Conservation (phyloP, 2,329 filamentous ascomycete genomes). For the Fusarium sp. region DNA sequence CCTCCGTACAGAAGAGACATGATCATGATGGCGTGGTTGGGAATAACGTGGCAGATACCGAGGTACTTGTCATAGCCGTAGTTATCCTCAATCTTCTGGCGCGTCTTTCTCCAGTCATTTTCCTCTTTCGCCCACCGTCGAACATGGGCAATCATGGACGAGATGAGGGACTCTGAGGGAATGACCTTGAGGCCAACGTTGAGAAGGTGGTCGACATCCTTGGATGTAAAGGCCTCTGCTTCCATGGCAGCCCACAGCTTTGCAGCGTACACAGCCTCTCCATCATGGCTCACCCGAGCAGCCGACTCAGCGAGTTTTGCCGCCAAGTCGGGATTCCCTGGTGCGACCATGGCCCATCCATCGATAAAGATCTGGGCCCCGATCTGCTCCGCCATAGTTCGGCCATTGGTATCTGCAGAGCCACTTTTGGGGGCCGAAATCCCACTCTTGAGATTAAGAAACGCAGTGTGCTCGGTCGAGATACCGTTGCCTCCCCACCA, state of each 20-base stretch:
- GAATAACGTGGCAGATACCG: constrained; percentile 1
- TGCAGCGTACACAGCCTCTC: constrained; percentile 50
- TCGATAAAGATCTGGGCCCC: constrained; percentile 53
- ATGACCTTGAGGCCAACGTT: constrained; percentile 45
- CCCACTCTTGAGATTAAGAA: constrained; percentile 10
- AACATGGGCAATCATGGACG: constrained; percentile 43
- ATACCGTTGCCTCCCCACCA: constrained; percentile 14
- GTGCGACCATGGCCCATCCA: constrained; percentile 48
- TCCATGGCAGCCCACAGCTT: constrained; percentile 53
- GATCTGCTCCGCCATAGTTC: constrained; percentile 3
- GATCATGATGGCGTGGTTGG: constrained; percentile 5
- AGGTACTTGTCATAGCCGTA: constrained; percentile 46
- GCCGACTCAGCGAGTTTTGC: constrained; percentile 47
- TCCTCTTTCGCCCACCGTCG: constrained; percentile 38
- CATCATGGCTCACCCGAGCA: constrained; percentile 51
- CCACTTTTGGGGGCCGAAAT: constrained; percentile 6
- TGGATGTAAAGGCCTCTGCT: constrained; percentile 48
- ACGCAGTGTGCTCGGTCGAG: constrained; percentile 10
- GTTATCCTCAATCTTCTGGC: constrained; percentile 48
- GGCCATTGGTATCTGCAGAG: not conserved
- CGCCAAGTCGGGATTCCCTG: constrained; percentile 45
- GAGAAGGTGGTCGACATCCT: constrained; percentile 44
- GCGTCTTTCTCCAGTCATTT: constrained; percentile 46
- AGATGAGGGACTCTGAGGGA: constrained; percentile 43
- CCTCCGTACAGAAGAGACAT: constrained; percentile 2